A percentile compares a stretch with the other conserved stretches of the same genome.
Conservation (phyloP, 2,329 filamentous ascomycete genomes). For the Beauveria sp. region DNA sequence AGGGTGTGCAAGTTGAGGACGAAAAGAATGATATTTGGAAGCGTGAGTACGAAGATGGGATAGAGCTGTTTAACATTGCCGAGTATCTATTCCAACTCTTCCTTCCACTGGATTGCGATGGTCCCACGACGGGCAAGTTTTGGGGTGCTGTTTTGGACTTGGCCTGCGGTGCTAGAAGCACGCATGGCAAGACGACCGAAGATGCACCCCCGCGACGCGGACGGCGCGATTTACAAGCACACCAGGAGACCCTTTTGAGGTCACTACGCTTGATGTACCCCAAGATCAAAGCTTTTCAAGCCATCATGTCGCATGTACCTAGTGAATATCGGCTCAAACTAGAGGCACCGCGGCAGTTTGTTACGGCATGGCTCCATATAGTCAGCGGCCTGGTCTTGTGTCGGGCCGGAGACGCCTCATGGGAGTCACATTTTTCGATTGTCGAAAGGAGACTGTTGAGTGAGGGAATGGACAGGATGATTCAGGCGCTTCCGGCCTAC, state of each 20-base stretch:
- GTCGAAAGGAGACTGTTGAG: conserved; percentile 24
- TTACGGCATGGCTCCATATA: conserved; percentile 35
- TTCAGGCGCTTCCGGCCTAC: conserved; percentile 24
- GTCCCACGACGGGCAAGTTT: conserved; percentile 32
- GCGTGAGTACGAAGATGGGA: conserved; percentile 23
- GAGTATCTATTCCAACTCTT: conserved; percentile 36
- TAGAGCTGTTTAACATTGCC: conserved; percentile 34
- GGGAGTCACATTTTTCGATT: conserved; percentile 22
- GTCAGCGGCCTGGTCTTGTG: conserved; percentile 29
- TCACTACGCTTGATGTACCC: conserved; percentile 6
- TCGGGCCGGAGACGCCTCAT: conserved; percentile 16
- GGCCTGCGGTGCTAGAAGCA: conserved; percentile 19
- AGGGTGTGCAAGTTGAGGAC: conserved; percentile 20
- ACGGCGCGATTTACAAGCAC: neutral
- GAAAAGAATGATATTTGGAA: conserved; percentile 18
- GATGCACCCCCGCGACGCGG: neutral
- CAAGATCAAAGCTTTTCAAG: conserved; percentile 23
- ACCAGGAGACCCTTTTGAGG: neutral
- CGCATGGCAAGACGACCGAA: conserved; percentile 7
- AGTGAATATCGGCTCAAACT: conserved; percentile 22
- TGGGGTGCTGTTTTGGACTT: conserved; percentile 34
- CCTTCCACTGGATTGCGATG: conserved; percentile 28
- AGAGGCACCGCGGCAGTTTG: conserved; percentile 28
- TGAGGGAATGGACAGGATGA: conserved; percentile 29
- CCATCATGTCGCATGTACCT: conserved; percentile 21